Conservation (phyloP, 768 basidiomycete species). For the Termitomyces bulborhizus region DNA sequence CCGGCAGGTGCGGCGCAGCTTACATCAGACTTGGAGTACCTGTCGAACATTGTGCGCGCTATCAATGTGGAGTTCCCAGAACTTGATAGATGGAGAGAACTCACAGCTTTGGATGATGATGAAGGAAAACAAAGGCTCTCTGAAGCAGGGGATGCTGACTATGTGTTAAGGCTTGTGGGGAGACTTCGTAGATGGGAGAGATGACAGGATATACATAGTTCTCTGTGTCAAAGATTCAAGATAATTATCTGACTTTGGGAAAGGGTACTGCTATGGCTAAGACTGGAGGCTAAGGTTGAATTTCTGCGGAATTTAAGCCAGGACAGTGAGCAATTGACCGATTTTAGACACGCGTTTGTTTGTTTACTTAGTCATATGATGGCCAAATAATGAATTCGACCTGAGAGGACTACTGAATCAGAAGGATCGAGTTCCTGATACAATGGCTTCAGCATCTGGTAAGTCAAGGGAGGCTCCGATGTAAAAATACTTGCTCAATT, state of each 20-base stretch:
- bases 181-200: constrained; percentile 21
- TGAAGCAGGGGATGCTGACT: constrained; percentile 23
- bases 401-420: too few relatives aligned
- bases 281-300: neutral
- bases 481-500: constrained; percentile 5
- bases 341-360: neutral
- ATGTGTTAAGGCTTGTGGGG: constrained; percentile 29
- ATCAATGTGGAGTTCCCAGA: constrained; percentile 84
- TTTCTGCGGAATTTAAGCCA: neutral
- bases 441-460: constrained; percentile 40
- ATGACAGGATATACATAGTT: neutral
- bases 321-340: neutral
- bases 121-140: constrained; percentile 29
- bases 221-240: neutral
- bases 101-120: constrained; percentile 55
- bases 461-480: constrained; percentile 4
- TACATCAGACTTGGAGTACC: constrained; percentile 79
- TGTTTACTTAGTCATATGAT: neutral
- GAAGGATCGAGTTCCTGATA: neutral
- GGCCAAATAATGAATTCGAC: constrained; percentile 2
- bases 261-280: neutral
- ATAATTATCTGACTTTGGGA: neutral
- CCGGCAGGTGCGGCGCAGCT: constrained; percentile 75
- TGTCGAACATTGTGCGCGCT: constrained; percentile 85
- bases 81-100: constrained; percentile 75